phyloP scores from a whole-genome alignment of 192 early-diverging fungal species.

The Kickxella alabastrina region DNA sequence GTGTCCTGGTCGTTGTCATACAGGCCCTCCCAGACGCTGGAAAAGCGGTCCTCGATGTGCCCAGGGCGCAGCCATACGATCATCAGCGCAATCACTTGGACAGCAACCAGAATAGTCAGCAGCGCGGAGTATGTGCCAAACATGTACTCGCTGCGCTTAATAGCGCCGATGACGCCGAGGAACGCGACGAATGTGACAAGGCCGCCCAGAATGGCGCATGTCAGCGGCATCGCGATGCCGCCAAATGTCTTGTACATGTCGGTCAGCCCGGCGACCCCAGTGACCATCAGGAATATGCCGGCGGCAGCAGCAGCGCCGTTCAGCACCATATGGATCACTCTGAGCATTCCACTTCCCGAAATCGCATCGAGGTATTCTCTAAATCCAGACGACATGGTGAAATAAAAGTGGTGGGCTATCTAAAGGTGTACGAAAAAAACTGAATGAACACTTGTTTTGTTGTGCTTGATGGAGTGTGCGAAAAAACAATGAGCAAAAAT shows the following conservation, averaged over 20 bases:
- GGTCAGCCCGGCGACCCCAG: conserved; percentile 17
- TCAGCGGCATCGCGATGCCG: conserved; percentile 42
- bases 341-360: conserved; percentile 11
- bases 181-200: conserved; percentile 43
- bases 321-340: conserved; percentile 23
- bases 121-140: conserved; percentile 34
- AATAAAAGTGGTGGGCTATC: too few species aligned
- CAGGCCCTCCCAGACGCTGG: conserved; percentile 48
- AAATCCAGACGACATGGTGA: conserved; percentile 23
- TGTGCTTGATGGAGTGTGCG: too few species aligned
- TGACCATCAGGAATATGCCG: conserved; percentile 26
- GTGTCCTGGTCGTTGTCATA: conserved; percentile 52
- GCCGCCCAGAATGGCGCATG: conserved; percentile 36
- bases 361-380: conserved; percentile 29
- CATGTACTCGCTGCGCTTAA: conserved; percentile 42
- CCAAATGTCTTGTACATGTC: conserved; percentile 31
- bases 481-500: too few species aligned
- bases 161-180: conserved; percentile 48
- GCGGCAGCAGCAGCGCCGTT: conserved; percentile 20
- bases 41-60: conserved; percentile 36
- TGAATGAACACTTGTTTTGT: too few species aligned
- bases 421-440: too few species aligned
- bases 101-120: conserved; percentile 23
- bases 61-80: conserved; percentile 29
- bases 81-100: conserved; percentile 19